phyloP scores from a whole-genome alignment of 2,329 filamentous ascomycete species.

The Harringtonia aguacate region DNA sequence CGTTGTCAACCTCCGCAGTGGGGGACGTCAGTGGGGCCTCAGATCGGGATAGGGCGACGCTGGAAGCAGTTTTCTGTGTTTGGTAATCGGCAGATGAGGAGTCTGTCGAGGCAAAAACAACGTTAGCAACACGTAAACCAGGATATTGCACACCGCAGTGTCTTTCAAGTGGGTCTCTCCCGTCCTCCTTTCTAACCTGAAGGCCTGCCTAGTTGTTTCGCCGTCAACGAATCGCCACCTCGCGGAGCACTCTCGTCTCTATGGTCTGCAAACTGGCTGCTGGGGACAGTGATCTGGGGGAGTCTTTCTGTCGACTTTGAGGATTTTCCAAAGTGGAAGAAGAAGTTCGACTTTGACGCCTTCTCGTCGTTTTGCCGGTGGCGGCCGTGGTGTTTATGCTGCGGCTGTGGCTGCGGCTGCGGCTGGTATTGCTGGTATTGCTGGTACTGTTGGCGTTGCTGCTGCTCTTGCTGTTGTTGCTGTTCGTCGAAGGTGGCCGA shows the following conservation, averaged over 20 bases:
- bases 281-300: conserved; percentile 1
- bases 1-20: conserved; percentile 8
- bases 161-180: not conserved
- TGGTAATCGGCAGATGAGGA: conserved; percentile 9
- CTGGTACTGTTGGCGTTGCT: conserved; percentile 14
- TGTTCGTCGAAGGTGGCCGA: no score
- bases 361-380: conserved; percentile 26
- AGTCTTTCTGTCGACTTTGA: conserved; percentile 28
- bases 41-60: conserved; percentile 31
- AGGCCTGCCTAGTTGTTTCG: conserved; percentile 19
- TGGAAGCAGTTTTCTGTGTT: conserved; percentile 12
- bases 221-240: conserved; percentile 19
- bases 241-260: conserved; percentile 27
- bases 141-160: not conserved
- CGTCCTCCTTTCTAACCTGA: conserved; percentile 15
- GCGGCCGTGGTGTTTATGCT: conserved; percentile 11
- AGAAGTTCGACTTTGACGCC: conserved; percentile 36
- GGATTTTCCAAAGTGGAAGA: conserved; percentile 38
- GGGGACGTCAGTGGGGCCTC: conserved; percentile 40
- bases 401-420: conserved; percentile 9
- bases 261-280: conserved; percentile 23
- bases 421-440: not conserved
- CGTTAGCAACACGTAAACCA: conserved; percentile 2
- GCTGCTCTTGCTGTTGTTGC: conserved; percentile 7
- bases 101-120: conserved; percentile 14